Evolutionary conservation across 192 early-diverging fungal genomes (phyloP).

Genomic region (Polychytrium aggregatum): DNA sequence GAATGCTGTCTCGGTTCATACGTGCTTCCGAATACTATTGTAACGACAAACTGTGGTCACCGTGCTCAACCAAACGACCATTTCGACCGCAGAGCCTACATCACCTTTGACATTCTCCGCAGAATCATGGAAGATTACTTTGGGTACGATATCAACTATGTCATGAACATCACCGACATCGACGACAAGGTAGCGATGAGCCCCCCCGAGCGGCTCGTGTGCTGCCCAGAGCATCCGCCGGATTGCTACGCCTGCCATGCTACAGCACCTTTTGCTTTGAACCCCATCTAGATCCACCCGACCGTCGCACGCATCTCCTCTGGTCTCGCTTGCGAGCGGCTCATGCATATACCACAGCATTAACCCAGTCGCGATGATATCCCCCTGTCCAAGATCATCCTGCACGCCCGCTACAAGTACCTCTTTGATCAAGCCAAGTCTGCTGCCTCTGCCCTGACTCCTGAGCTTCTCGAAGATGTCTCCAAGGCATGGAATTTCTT

Average conservation of each 20-base stretch:
- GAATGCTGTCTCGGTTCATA: background rate
- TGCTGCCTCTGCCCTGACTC: conserved; percentile 18
- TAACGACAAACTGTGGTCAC: conserved; percentile 5
- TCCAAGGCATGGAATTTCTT: conserved; percentile 51
- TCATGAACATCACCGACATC: conserved; percentile 98
- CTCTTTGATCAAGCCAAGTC: conserved; percentile 50
- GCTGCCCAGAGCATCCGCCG: too few relatives aligned
- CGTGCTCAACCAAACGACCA: conserved; percentile 5
- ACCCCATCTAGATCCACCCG: background rate
- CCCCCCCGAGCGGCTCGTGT: too few relatives aligned
- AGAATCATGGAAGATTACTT: conserved; percentile 93
- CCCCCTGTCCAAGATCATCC: conserved; percentile 41
- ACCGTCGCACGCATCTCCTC: background rate
- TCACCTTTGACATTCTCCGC: conserved; percentile 86
- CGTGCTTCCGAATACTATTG: too few relatives aligned
- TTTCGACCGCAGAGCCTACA: conserved; percentile 57
- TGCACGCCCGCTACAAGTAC: conserved; percentile 75
- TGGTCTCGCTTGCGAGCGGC: too few relatives aligned
- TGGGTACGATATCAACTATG: conserved; percentile 82
- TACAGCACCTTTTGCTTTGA: background rate
- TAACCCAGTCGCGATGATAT: too few relatives aligned
- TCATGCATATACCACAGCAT: too few relatives aligned
- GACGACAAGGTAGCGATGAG: conserved; percentile 94
- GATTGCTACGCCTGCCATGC: too few relatives aligned
- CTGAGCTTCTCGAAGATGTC: conserved; percentile 43